phyloP scores from a whole-genome alignment of 148 eudicot species.

The Limonium bicolor region DNA sequence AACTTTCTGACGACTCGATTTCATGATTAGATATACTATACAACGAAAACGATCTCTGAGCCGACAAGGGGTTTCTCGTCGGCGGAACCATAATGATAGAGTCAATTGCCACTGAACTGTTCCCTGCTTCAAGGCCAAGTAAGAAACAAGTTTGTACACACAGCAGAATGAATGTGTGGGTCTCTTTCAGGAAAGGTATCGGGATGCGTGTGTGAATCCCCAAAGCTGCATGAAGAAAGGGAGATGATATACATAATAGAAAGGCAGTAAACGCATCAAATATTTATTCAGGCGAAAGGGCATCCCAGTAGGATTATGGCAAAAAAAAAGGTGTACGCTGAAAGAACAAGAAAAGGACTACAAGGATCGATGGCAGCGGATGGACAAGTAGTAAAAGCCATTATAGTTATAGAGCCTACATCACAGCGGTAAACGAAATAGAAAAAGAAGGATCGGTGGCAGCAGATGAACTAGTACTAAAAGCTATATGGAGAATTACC shows the following conservation, averaged over 20 bases:
- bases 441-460: neutral
- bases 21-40: too few species aligned
- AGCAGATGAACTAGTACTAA: neutral
- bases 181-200: constrained; percentile 21
- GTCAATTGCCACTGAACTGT: too few species aligned
- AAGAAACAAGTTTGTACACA: too few species aligned
- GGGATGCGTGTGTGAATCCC: constrained; percentile 79
- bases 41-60: too few species aligned
- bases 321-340: neutral
- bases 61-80: too few species aligned
- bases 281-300: neutral
- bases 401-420: too few species aligned
- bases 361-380: too few species aligned
- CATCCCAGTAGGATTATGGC: neutral
- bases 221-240: constrained; percentile 52
- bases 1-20: too few species aligned
- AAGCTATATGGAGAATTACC: constrained; percentile 18
- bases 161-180: too few species aligned
- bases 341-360: neutral
- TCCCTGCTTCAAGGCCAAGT: too few species aligned
- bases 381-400: too few species aligned
- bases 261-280: neutral
- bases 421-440: neutral
- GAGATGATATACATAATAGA: neutral
- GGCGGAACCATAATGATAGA: too few species aligned